Evolutionary conservation across 371 early-diverging fungal species (phyloP).

Genomic region (Amoeboaphelidium protococcarum): DNA sequence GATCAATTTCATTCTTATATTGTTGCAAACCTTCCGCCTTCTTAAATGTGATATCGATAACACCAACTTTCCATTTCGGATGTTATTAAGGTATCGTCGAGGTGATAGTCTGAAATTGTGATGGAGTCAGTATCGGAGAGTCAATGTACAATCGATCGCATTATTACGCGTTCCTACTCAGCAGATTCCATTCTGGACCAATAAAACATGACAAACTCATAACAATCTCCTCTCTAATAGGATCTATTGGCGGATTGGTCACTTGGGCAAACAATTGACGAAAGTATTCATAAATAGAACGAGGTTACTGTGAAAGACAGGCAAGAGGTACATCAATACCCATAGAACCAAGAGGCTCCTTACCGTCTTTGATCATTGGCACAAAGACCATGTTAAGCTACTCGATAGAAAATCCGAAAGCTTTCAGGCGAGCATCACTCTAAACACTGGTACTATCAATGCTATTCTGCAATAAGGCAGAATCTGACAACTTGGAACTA

Average conservation of each 20-base stretch:
- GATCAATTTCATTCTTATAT: conserved; percentile 44
- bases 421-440: conserved; percentile 52
- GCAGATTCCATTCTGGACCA: conserved; percentile 77
- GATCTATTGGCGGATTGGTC: conserved; percentile 64
- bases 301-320: conserved; percentile 61
- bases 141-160: conserved; percentile 43
- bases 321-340: conserved; percentile 85
- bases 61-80: conserved; percentile 44
- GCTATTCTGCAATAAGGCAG: not conserved
- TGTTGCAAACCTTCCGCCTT: conserved; percentile 41
- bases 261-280: conserved; percentile 90
- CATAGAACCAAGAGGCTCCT: conserved; percentile 92
- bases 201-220: conserved; percentile 84
- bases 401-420: conserved; percentile 77
- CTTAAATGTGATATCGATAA: conserved; percentile 63
- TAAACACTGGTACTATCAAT: conserved; percentile 14
- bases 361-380: conserved; percentile 65
- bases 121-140: conserved; percentile 59
- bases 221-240: conserved; percentile 88
- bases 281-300: conserved; percentile 80
- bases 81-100: not conserved
- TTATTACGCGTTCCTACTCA: conserved; percentile 50
- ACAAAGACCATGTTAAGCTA: conserved; percentile 58
- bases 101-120: conserved; percentile 11
- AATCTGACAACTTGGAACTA: too few species aligned